Conservation (phyloP, 2,329 filamentous ascomycete species). For the Cryphonectria japonica region DNA sequence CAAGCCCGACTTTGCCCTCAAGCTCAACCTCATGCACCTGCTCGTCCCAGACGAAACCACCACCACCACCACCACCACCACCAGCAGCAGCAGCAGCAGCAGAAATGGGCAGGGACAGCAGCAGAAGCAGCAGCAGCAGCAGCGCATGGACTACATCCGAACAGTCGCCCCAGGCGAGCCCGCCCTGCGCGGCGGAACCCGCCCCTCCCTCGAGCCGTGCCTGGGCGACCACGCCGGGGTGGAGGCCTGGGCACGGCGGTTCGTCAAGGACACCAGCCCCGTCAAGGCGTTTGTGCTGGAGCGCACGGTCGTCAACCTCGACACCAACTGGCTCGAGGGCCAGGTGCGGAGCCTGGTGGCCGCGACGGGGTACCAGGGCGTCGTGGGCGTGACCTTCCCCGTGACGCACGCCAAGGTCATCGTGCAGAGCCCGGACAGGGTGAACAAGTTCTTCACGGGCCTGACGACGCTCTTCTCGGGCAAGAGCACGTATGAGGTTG, state of each 20-base stretch:
- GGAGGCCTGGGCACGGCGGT: constrained; percentile 54
- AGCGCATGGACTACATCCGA: constrained; percentile 57
- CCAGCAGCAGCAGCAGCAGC: constrained; percentile 8
- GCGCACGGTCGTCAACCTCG: constrained; percentile 57
- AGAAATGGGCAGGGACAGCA: constrained; percentile 25
- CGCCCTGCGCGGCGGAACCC: constrained; percentile 52
- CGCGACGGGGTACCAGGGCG: constrained; percentile 53
- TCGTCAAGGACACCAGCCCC: constrained; percentile 48
- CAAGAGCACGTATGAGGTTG: constrained; percentile 58
- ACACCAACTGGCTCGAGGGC: constrained; percentile 58
- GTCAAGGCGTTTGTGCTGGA: constrained; percentile 57
- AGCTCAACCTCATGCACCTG: constrained; percentile 58
- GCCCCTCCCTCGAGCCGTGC: constrained; percentile 48
- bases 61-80: too few relatives aligned
- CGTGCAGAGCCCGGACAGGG: constrained; percentile 55
- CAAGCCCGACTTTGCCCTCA: constrained; percentile 55
- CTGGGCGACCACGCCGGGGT: constrained; percentile 46
- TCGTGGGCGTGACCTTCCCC: constrained; percentile 53
- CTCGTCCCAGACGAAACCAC: constrained; percentile 51
- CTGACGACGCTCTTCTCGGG: constrained; percentile 56
- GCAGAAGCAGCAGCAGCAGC: constrained; percentile 29
- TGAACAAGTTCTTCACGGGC: constrained; percentile 58
- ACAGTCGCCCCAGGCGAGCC: constrained; percentile 53
- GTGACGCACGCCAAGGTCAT: constrained; percentile 54
- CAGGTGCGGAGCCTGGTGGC: constrained; percentile 56